Evolutionary conservation across 805 yeast species (phyloP), one percentile per base, ranked within the genome.

Genomic region (Tetrapisispora nanseiensis): DNA sequence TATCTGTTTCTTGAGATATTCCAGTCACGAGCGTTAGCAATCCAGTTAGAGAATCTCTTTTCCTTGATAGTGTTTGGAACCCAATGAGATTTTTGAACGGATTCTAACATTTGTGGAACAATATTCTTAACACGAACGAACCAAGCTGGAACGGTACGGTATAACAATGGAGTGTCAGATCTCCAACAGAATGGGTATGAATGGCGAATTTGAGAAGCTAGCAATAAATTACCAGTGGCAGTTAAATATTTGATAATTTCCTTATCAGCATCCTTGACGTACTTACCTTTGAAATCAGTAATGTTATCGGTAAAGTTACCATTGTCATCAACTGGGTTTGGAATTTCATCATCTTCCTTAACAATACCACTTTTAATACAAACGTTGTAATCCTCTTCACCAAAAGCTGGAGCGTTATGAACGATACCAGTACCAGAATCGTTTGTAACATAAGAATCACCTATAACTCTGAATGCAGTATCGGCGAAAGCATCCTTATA

Each of bases 101-200:
- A 85, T 47, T 74, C 77, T 59, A 89, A 72, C 86, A 92, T 86
- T 57, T 86, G 77, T 40, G 97, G 97, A 54, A 90, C 76, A 61
- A 85, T 76, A 43, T 86, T 89, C 52, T 76, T 78, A 44, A 92
- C 83, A 62, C 95, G 82, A 46, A 92, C 92, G 58, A 92, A 92
- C 99, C 99, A 92, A 27, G 97, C 90, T 40, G 99, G 98, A 51
- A 92, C 97, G 30, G 96, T 81, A 70, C 95, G 80, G 72, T 92
- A 92, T 52, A 92, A 66, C 62, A 92, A 78, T 42, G 99, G 99
- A 24, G 99, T 92, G 62, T 92, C 98, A 3, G 97, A 90, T 76
- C 99, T 83, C 99, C 99, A 92, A 72, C 99, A 92, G 82, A 92
- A 92, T 57, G 99, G 98, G 67, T 92, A 92, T 65, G 95, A 82